phyloP scores from a whole-genome alignment of 179 eudicot genomes.

The Nepenthes alata region DNA sequence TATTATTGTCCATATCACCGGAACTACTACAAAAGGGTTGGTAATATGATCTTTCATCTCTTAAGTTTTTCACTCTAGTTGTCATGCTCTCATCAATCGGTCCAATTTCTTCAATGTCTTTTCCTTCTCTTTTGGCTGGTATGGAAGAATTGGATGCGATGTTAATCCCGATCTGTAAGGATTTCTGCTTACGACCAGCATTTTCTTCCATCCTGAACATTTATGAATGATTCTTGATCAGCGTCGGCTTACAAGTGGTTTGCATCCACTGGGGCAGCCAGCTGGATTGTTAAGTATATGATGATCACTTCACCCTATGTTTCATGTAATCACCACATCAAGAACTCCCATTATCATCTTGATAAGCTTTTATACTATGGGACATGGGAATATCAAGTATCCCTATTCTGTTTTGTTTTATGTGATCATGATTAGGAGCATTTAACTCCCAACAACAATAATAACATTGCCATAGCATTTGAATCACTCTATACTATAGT shows the following conservation, averaged over 20 bases:
- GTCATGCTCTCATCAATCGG: conserved; percentile 6
- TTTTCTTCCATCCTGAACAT: conserved; percentile 5
- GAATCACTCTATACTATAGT: too few relatives aligned
- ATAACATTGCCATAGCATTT: too few relatives aligned
- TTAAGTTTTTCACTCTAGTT: conserved; percentile 14
- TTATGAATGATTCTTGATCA: conserved; percentile 9
- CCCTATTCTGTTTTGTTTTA: too few relatives aligned
- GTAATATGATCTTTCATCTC: conserved; percentile 9
- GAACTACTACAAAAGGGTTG: conserved; percentile 4
- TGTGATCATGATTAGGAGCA: too few relatives aligned
- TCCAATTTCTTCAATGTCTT: conserved; percentile 15
- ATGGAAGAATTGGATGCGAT: conserved; percentile 12
- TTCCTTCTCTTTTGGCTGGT: conserved; percentile 13
- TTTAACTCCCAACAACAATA: too few relatives aligned
- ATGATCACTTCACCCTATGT: conserved; percentile 11
- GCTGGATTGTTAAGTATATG: conserved; percentile 22
- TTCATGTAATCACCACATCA: not conserved
- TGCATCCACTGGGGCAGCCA: conserved; percentile 51
- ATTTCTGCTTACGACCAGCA: conserved; percentile 6
- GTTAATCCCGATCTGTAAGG: conserved; percentile 8
- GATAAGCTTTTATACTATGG: conserved; percentile 15
- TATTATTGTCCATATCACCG: conserved; percentile 8
- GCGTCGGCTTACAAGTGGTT: conserved; percentile 12
- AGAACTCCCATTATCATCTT: conserved; percentile 21
- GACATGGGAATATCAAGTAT: conserved; percentile 14